Base-by-base conservation (phyloP, 225 moss, liverwort and hornwort species). In the Rhytidiadelphus loreus region DNA sequence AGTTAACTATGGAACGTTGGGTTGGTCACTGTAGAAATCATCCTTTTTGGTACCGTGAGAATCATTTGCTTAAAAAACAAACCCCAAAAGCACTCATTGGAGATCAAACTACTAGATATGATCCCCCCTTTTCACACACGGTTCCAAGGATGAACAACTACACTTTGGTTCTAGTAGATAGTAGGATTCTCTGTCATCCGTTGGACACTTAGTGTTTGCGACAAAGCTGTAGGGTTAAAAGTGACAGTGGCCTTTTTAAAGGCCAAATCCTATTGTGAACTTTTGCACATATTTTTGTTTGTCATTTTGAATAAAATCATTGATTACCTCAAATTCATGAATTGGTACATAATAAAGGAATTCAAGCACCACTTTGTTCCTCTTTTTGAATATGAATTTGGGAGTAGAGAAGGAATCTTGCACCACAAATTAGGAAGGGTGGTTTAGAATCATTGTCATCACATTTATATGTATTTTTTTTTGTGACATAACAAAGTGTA, bases 191-290 rank as follows among this genome's bases (percentile, higher is more conserved):
- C 0, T 22, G 1, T 35, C 76, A 52, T 52, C 35, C 20, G 53
- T 52, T 3, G 0, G 1, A 35, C 2, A 22, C 13, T 13, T 8
- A 53, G 3, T 13, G 8, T 35, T 0, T 0, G 0, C 0, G 35
- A 0, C 35, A 53, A 23, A 0, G 5, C 5, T 76, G 52, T 1
- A 13, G 1, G 4, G 0, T 14, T 16, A 35, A 52, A n/a, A 55
- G 23, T 23, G 6, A 37, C 1, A 77, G 0, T 23, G 9, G 14
- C 14, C 56, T 77, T 56, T n/a, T 56, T 78, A 26, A 56, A n/a
- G 6, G 57, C 10, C 6, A 39, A 17, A 78, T 57, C 28, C 11
- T 39, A 39, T 17, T 21, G 55, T 26, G 2, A 25, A n/a, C 6
- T 16, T 52, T n/a, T 25, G 25, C 1, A 16, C 4, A n/a, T 26